Conservation (phyloP, 805 yeast species). For the Yamadazyma ubonensis region DNA sequence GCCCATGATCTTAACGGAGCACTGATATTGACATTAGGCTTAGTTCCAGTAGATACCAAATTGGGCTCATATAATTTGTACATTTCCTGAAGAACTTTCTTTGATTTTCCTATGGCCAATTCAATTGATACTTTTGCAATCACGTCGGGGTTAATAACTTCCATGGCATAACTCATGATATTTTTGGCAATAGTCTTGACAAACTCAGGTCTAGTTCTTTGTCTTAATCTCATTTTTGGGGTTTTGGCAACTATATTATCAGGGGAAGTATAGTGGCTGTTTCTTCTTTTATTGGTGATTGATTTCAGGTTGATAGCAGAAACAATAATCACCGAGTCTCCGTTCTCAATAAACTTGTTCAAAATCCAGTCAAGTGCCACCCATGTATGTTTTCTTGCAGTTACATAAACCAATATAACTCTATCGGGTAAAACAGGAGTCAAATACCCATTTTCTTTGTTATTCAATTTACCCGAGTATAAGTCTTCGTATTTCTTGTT, state of each 20-base stretch:
- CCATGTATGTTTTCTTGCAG: conserved; percentile 80
- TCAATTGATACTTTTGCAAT: conserved; percentile 58
- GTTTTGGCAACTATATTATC: conserved; percentile 21
- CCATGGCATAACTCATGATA: conserved; percentile 52
- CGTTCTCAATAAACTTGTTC: conserved; percentile 52
- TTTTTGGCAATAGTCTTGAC: conserved; percentile 46
- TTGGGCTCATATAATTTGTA: conserved; percentile 61
- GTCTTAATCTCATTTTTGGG: conserved; percentile 31
- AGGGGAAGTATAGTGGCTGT: conserved; percentile 12
- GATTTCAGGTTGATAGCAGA: conserved; percentile 44
- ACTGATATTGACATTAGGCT: conserved; percentile 40
- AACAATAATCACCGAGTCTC: conserved; percentile 65
- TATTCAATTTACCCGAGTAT: conserved; percentile 37
- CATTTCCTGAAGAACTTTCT: conserved; percentile 56
- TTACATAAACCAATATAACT: conserved; percentile 59
- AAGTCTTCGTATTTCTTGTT: conserved; percentile 50
- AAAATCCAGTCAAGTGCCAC: conserved; percentile 74
- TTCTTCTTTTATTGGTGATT: conserved; percentile 10
- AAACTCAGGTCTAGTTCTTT: conserved; percentile 47
- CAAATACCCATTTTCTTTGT: conserved; percentile 14
- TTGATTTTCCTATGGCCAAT: conserved; percentile 57
- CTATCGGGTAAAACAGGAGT: conserved; percentile 50
- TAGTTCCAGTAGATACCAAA: conserved; percentile 50
- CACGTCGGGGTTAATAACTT: conserved; percentile 44
- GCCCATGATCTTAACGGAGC: conserved; percentile 61